Base-by-base conservation (phyloP, 371 early-diverging fungal species). In the Ecytonucleospora hepatopenaei region DNA sequence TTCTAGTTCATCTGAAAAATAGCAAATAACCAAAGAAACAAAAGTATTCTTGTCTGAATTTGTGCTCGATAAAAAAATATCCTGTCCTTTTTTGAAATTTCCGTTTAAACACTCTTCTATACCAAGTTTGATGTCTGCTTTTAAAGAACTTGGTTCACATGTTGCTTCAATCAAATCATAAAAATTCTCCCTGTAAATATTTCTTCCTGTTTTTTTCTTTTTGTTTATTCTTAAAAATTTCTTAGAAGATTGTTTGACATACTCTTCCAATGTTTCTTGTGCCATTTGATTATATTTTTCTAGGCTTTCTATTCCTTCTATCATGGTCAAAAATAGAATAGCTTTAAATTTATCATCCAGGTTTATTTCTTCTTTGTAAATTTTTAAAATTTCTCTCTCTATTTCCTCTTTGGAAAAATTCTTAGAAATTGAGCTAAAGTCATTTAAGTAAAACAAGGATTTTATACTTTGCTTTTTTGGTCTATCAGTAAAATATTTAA, bases 151-250 rank as follows among this genome's bases (percentile, higher is more conserved):
- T 12, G 40, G n/a, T 12, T 40, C 40, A n/a, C 40, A 40, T n/a
- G n/a, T n/a, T n/a, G n/a, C n/a, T 8, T n/a, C 40, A 40, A 40
- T 8, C 40, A 40, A n/a, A n/a, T 40, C 40, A n/a, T 40, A 40
- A n/a, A 46, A 34, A n/a, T 34, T 16, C 26, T 16, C 19, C 54
- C 59, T 33, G 5, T 21, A 5, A 4, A n/a, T 53, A 5, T 61
- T 23, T 59, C 62, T 61, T 17, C 66, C 35, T 28, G 19, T n/a
- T 8, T 57, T 48, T 26, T 24, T 53, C 4, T 55, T 8, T n/a
- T 55, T 19, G 8, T 24, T 4, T 15, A 59, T 32, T 28, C 61
- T 26, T n/a, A 54, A 54, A 24, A 34, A 5, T 12, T 46, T 46
- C 23, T n/a, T 12, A 23, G 5, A 51, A 5, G 15, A 4, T 19